Base-by-base conservation (phyloP, 441 rosid genomes). In the Gossypium schwendimanii region DNA sequence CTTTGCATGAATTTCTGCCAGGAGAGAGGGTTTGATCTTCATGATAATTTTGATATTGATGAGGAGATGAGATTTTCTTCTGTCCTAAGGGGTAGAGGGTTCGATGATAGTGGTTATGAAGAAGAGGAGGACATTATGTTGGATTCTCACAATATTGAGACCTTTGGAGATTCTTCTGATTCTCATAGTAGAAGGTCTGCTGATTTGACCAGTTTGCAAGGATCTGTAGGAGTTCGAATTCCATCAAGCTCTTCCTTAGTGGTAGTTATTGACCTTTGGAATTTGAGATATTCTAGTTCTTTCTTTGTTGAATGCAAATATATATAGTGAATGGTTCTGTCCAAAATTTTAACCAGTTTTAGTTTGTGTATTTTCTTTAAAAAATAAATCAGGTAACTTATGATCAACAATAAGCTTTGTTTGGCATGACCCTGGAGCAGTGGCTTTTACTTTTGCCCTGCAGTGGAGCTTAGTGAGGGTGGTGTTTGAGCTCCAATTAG, bases 31-130 rank as follows among this genome's bases (percentile, higher is more conserved):
- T 58, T 76, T 73, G 82, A 84, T 76, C 84, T 84, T 68, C 81
- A 82, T 72, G 96, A 82, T 72, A 78, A 73, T 79, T 77, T 77
- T 68, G 93, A 87, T 76, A 69, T 85, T 39, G 99, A 96, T 62
- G 98, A 93, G 80, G 98, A 95, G 84, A 83, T 91, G 50, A 88
- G 92, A 74, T 95, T 77, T 75, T 91, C 98, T 53, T 85, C 99
- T 14, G 97, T 93, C 65, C 76, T 64, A 71, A 82, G 90, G 79
- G 88, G 81, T 73, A 70, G 64, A 54, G 77, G 57, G 63, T 65
- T 82, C 54, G 99, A 88, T 71, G 96, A 89, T 81, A 83, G 94
- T 82, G 97, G 97, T 59, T 87, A 81, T 74, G 87, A 83, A n/a
- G 96, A 89, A 77, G 84, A 83, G n/a, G 90, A 90, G 70, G 94